phyloP scores from a whole-genome alignment of 345 rosid species.

The Pugionium cornutum region DNA sequence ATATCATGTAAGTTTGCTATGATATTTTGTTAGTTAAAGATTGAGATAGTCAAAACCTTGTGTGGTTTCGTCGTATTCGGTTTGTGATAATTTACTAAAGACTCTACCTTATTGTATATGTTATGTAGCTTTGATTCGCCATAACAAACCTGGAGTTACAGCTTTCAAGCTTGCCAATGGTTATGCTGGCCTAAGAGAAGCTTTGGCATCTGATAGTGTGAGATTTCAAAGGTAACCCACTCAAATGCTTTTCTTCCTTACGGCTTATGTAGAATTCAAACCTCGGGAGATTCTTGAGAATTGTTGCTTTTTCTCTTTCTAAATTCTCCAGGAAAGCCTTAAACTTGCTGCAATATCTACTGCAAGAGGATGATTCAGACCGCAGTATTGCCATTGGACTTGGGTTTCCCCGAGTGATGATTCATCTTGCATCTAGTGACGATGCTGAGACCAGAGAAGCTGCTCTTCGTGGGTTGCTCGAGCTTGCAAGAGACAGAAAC shows the following conservation, averaged over 20 bases:
- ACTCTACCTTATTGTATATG: background rate
- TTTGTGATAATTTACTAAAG: slow-evolving; percentile 8
- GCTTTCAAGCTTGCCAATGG: slow-evolving; percentile 94
- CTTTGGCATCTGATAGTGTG: slow-evolving; percentile 68
- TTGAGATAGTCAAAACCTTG: slow-evolving; percentile 11
- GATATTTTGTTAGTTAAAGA: background rate
- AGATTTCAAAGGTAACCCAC: slow-evolving; percentile 77
- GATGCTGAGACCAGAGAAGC: slow-evolving; percentile 84
- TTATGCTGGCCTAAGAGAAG: slow-evolving; percentile 75
- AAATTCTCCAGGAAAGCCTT: slow-evolving; percentile 75
- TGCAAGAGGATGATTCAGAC: slow-evolving; percentile 72
- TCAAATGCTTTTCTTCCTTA: background rate
- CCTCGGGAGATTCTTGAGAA: background rate
- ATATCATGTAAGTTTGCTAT: slow-evolving; percentile 71
- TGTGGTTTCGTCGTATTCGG: background rate
- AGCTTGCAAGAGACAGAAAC: slow-evolving; percentile 54
- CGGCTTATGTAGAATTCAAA: background rate
- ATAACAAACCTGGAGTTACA: slow-evolving; percentile 78
- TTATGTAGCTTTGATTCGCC: slow-evolving; percentile 74
- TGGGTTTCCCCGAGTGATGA: slow-evolving; percentile 79
- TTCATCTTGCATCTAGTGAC: slow-evolving; percentile 81
- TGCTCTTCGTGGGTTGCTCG: slow-evolving; percentile 73
- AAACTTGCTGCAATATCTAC: slow-evolving; percentile 81
- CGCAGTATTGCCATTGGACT: slow-evolving; percentile 60
- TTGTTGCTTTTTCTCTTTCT: background rate